These are phyloP conservation scores for Schizophyllum amplum DNA, from an alignment of 1,284 basidiomycete species.

Conservation along the genomic window DNA sequence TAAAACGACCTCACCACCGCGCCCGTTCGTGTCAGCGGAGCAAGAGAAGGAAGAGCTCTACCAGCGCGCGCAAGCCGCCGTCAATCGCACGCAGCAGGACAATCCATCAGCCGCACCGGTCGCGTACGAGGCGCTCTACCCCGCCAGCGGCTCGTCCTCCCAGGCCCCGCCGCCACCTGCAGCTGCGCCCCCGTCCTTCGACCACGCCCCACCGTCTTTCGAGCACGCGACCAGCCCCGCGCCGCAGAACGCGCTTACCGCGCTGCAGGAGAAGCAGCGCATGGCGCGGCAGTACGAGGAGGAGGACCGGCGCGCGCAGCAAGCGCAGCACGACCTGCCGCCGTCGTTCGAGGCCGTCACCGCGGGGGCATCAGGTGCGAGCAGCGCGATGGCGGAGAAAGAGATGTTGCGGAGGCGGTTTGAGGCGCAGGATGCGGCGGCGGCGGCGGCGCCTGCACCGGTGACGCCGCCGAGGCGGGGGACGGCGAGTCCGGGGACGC, in stretches of 20 bases:
- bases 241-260: neutral
- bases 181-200: neutral
- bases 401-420: constrained; percentile 45
- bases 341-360: constrained; percentile 37
- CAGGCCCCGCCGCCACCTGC: neutral
- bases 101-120: constrained; percentile 27
- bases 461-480: constrained; percentile 16
- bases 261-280: neutral
- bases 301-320: neutral
- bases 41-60: constrained; percentile 63
- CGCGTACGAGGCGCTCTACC: constrained; percentile 52
- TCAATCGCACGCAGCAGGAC: constrained; percentile 37
- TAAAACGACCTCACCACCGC: constrained; percentile 18
- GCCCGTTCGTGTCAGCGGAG: constrained; percentile 38
- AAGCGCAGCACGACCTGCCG: constrained; percentile 26
- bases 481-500: constrained; percentile 13
- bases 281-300: neutral
- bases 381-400: constrained; percentile 29
- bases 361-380: constrained; percentile 5
- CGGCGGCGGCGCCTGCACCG: constrained; percentile 16
- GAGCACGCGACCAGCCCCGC: constrained; percentile 15
- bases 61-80: constrained; percentile 62
- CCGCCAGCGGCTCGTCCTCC: constrained; percentile 18
- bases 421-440: constrained; percentile 55
- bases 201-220: constrained; percentile 14